Evolutionary conservation across 441 rosid genomes (phyloP).

Genomic region (Erodium moschatum): DNA sequence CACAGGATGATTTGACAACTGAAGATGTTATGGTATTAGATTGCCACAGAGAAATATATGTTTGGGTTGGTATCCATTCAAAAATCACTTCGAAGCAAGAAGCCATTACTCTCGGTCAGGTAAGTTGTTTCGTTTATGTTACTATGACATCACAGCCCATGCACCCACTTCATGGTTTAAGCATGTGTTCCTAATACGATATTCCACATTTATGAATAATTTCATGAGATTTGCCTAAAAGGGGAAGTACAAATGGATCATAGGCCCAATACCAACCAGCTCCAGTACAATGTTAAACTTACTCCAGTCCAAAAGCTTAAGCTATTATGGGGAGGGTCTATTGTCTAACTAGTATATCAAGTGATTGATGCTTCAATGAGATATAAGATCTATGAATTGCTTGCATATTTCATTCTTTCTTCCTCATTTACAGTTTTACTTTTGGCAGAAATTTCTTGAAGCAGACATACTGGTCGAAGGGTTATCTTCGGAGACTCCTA

Average conservation of each 20-base stretch:
- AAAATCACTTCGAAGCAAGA: constrained; percentile 44
- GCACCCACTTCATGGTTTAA: not conserved
- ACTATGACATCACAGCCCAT: not conserved
- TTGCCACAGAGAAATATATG: constrained; percentile 61
- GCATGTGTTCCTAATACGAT: constrained; percentile 13
- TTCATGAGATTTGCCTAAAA: not conserved
- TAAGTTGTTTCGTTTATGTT: constrained; percentile 22
- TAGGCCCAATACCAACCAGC: not conserved
- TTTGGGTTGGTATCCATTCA: constrained; percentile 78
- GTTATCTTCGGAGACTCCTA: constrained; percentile 53
- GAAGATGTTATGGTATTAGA: constrained; percentile 70
- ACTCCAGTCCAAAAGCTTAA: not conserved
- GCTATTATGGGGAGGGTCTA: too few species aligned
- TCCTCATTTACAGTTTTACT: constrained; percentile 13
- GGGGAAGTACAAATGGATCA: not conserved
- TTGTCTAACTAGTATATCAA: not conserved
- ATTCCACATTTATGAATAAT: constrained; percentile 6
- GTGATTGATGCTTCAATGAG: not conserved
- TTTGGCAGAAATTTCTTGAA: constrained; percentile 70
- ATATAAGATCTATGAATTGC: constrained; percentile 14
- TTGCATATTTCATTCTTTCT: constrained; percentile 7
- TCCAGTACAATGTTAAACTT: not conserved
- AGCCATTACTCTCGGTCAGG: constrained; percentile 65
- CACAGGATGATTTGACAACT: constrained; percentile 85
- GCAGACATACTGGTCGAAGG: constrained; percentile 47